Conservation (phyloP, 108 stramenopile genomes). For the Conticribra weissflogii region DNA sequence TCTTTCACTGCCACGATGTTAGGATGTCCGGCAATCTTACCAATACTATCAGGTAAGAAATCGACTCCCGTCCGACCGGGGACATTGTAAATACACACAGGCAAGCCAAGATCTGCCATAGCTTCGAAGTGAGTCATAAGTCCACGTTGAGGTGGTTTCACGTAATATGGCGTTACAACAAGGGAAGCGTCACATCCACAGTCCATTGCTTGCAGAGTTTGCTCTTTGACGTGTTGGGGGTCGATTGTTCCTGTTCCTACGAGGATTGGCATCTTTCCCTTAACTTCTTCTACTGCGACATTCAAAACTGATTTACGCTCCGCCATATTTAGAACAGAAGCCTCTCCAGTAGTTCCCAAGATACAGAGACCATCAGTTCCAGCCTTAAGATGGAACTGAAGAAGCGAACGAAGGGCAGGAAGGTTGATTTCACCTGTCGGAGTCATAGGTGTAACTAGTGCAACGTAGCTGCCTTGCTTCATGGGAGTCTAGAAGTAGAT, state of each 20-base stretch:
- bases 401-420: constrained; percentile 49
- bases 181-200: constrained; percentile 77
- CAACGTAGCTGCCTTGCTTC: constrained; percentile 63
- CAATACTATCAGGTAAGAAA: constrained; percentile 61
- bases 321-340: constrained; percentile 52
- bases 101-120: constrained; percentile 71
- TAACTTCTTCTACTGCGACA: constrained; percentile 61
- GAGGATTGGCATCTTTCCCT: constrained; percentile 65
- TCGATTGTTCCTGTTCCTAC: constrained; percentile 73
- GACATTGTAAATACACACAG: constrained; percentile 86
- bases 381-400: constrained; percentile 66
- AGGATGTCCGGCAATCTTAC: constrained; percentile 51
- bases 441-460: constrained; percentile 75
- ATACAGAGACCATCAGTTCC: constrained; percentile 79
- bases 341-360: constrained; percentile 81
- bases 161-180: constrained; percentile 86
- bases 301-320: constrained; percentile 66
- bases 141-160: constrained; percentile 79
- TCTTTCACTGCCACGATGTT: constrained; percentile 77
- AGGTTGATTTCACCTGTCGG: constrained; percentile 59
- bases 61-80: constrained; percentile 62
- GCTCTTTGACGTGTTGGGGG: constrained; percentile 51
- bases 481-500: constrained; percentile 41
- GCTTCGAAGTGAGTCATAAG: constrained; percentile 65
- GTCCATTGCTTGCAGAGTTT: constrained; percentile 65